These are phyloP conservation scores for Crucibulum laeve DNA, from an alignment of 768 basidiomycete species.

Conservation along the genomic window DNA sequence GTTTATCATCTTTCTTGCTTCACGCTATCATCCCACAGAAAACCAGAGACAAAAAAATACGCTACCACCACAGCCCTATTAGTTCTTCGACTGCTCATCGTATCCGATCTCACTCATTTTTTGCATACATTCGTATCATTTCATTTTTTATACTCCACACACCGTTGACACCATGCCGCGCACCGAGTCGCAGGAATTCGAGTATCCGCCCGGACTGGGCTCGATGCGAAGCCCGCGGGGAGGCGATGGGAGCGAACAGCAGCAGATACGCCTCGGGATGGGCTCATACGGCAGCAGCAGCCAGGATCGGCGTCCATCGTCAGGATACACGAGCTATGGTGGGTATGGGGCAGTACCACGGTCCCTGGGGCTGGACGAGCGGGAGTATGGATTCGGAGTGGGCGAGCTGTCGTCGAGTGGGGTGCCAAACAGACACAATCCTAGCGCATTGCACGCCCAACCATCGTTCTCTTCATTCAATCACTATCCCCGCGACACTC, in stretches of 20 bases:
- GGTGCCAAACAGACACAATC: constrained; percentile 44
- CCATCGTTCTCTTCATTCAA: constrained; percentile 41
- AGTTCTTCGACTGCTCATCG: too few species aligned
- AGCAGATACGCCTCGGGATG: constrained; percentile 8
- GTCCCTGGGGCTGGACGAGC: constrained; percentile 21
- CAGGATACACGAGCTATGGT: constrained; percentile 11
- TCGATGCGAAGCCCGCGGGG: constrained; percentile 17
- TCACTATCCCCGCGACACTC: constrained; percentile 23
- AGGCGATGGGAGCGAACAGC: constrained; percentile 15
- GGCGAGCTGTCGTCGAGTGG: constrained; percentile 9
- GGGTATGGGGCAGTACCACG: constrained; percentile 18
- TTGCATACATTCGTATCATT: too few species aligned
- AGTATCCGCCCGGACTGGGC: constrained; percentile 27
- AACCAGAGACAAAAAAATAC: too few species aligned
- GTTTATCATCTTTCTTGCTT: constrained; percentile 2
- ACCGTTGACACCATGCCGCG: constrained; percentile 34
- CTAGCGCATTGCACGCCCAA: constrained; percentile 19
- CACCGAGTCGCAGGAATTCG: constrained; percentile 36
- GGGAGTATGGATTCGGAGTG: constrained; percentile 22
- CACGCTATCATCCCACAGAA: too few species aligned
- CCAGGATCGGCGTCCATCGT: constrained; percentile 28
- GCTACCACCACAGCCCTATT: too few species aligned
- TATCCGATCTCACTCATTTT: too few species aligned
- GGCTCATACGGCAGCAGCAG: not conserved
- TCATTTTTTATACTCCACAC: too few species aligned